Percentiles rank a stretch among this genome's conserved stretches.
Evolutionary conservation across 2,329 filamentous ascomycete genomes (phyloP).

Genomic region (Penicillium sclerotigenum): DNA sequence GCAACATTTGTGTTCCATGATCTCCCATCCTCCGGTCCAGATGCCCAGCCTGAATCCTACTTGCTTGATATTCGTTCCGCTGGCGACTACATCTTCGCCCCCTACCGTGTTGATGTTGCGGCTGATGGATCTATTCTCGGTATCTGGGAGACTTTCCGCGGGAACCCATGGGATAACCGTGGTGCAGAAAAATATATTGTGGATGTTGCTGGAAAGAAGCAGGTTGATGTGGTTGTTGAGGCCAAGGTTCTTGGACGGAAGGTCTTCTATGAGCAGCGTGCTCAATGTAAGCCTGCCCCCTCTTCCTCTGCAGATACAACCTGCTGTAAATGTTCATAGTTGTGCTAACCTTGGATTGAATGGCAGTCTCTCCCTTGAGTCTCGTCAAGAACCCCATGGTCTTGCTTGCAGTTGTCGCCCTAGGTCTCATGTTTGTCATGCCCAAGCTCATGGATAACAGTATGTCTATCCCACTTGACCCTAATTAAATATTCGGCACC

Average conservation of each 20-base stretch:
- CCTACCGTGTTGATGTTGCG: conserved; percentile 69
- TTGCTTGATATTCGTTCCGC: conserved; percentile 75
- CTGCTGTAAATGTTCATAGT: not conserved
- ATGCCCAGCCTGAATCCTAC: conserved; percentile 55
- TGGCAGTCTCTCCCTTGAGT: conserved; percentile 69
- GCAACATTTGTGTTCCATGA: conserved; percentile 75
- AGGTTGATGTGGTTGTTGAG: conserved; percentile 54
- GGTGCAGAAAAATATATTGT: conserved; percentile 53
- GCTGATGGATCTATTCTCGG: conserved; percentile 51
- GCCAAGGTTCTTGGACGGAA: conserved; percentile 62
- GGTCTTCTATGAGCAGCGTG: conserved; percentile 72
- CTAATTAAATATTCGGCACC: not conserved
- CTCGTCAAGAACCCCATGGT: conserved; percentile 97
- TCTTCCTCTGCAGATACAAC: not conserved
- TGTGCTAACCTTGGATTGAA: conserved; percentile 8
- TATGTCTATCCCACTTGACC: conserved; percentile 50
- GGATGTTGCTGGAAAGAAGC: conserved; percentile 23
- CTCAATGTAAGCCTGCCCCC: conserved; percentile 61
- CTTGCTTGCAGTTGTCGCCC: conserved; percentile 77
- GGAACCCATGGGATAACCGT: conserved; percentile 85
- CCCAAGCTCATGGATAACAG: conserved; percentile 94
- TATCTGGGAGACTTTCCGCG: conserved; percentile 81
- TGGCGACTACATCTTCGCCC: conserved; percentile 67
- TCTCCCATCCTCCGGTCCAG: conserved; percentile 46
- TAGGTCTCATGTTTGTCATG: conserved; percentile 85